Conservation (phyloP, 345 rosid species). For the Brassica cretica region DNA sequence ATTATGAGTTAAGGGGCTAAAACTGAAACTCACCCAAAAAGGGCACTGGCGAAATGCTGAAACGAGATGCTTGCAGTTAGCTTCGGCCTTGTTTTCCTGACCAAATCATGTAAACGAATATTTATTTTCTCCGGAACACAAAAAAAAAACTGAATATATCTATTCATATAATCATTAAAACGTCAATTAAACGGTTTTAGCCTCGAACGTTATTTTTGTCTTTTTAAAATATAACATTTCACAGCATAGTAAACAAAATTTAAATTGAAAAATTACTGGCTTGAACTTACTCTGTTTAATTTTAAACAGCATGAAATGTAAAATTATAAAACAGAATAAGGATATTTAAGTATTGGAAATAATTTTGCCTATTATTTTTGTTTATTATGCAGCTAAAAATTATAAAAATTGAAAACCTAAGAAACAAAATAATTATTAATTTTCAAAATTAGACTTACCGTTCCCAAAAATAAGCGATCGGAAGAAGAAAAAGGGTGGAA, state of each 20-base stretch:
- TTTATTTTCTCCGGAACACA: neutral
- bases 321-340: neutral
- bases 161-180: neutral
- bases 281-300: neutral
- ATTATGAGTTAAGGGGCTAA: neutral
- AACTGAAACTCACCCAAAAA: slow-evolving; percentile 52
- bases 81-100: slow-evolving; percentile 68
- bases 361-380: neutral
- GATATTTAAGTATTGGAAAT: neutral
- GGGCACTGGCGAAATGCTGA: slow-evolving; percentile 62
- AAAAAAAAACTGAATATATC: neutral
- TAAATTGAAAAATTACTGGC: neutral
- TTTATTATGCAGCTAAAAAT: neutral
- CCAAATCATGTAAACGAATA: slow-evolving; percentile 7
- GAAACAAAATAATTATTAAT: neutral
- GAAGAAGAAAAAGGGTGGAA: slow-evolving; percentile 53
- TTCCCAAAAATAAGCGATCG: slow-evolving; percentile 59
- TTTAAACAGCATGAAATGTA: neutral
- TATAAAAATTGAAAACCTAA: neutral
- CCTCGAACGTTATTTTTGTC: neutral
- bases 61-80: slow-evolving; percentile 52
- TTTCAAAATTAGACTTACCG: slow-evolving; percentile 38
- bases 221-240: neutral
- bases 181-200: neutral
- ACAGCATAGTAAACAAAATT: neutral